These are phyloP conservation scores for Penicillium sp. DNA, from an alignment of 2,329 filamentous ascomycete genomes.

Conservation along the genomic window DNA sequence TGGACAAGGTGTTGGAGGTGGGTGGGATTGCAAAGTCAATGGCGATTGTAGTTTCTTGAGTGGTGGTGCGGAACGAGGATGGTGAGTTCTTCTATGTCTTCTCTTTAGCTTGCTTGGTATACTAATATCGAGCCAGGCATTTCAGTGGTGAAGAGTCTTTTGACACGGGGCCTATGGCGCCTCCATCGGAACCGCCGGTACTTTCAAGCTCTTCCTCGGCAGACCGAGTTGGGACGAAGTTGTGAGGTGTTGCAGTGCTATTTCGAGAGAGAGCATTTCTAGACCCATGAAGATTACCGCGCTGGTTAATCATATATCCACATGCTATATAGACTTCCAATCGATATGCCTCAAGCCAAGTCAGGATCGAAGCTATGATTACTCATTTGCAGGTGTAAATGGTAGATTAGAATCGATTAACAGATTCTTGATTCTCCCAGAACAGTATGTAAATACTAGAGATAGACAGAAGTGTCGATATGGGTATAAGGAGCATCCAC, in stretches of 20 bases:
- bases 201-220: background rate
- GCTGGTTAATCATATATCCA: too few relatives aligned
- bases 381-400: too few relatives aligned
- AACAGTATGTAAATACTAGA: too few relatives aligned
- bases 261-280: too few relatives aligned
- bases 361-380: too few relatives aligned
- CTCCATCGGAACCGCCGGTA: slow-evolving; percentile 14
- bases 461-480: too few relatives aligned
- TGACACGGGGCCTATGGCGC: slow-evolving; percentile 33
- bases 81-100: slow-evolving; percentile 51
- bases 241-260: slow-evolving; percentile 11
- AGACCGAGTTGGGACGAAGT: slow-evolving; percentile 15
- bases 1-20: slow-evolving; percentile 61
- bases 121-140: slow-evolving; percentile 31
- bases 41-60: slow-evolving; percentile 79
- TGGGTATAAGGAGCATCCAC: too few relatives aligned
- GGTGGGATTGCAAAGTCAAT: slow-evolving; percentile 74
- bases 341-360: too few relatives aligned
- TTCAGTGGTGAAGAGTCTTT: slow-evolving; percentile 46
- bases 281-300: too few relatives aligned
- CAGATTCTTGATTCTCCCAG: too few relatives aligned
- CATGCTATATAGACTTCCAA: too few relatives aligned
- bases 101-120: slow-evolving; percentile 11
- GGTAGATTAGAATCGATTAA: too few relatives aligned
- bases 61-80: slow-evolving; percentile 78